Percentiles rank a stretch among this genome's conserved stretches.
Conservation (phyloP, 1,139 yeast species). For the Komagataea norvegica region DNA sequence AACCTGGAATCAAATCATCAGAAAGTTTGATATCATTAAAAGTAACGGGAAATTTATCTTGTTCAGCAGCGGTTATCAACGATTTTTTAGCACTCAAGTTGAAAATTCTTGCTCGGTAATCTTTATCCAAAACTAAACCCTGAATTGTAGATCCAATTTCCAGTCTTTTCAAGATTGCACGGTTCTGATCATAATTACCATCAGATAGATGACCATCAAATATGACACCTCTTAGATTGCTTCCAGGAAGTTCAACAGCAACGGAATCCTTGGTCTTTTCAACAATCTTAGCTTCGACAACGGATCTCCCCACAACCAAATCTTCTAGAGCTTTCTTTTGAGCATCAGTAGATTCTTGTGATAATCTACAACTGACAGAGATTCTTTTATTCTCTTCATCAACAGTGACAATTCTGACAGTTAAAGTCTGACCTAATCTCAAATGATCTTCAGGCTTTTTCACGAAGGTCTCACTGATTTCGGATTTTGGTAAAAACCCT, state of each 20-base stretch:
- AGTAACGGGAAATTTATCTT: slow-evolving; percentile 48
- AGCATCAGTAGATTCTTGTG: slow-evolving; percentile 45
- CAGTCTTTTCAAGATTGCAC: slow-evolving; percentile 54
- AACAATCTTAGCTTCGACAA: slow-evolving; percentile 57
- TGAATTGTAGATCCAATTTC: slow-evolving; percentile 57
- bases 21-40: slow-evolving; percentile 54
- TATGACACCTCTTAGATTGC: slow-evolving; percentile 64
- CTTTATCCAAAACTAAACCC: slow-evolving; percentile 66
- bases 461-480: slow-evolving; percentile 86
- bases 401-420: slow-evolving; percentile 58
- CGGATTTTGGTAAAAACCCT: slow-evolving; percentile 82
- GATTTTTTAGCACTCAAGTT: slow-evolving; percentile 63
- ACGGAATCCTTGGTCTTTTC: slow-evolving; percentile 75
- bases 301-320: slow-evolving; percentile 56
- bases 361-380: slow-evolving; percentile 69
- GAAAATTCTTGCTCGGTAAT: slow-evolving; percentile 53
- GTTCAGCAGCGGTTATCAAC: slow-evolving; percentile 59
- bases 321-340: slow-evolving; percentile 47
- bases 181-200: slow-evolving; percentile 67
- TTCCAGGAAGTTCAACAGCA: slow-evolving; percentile 56
- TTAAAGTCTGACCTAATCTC: slow-evolving; percentile 79
- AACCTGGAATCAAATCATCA: slow-evolving; percentile 60
- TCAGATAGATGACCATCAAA: slow-evolving; percentile 74
- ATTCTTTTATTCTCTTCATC: slow-evolving; percentile 54
- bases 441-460: slow-evolving; percentile 72